phyloP scores from a whole-genome alignment of 2,329 filamentous ascomycete species.

The Aspergillus versicolor region DNA sequence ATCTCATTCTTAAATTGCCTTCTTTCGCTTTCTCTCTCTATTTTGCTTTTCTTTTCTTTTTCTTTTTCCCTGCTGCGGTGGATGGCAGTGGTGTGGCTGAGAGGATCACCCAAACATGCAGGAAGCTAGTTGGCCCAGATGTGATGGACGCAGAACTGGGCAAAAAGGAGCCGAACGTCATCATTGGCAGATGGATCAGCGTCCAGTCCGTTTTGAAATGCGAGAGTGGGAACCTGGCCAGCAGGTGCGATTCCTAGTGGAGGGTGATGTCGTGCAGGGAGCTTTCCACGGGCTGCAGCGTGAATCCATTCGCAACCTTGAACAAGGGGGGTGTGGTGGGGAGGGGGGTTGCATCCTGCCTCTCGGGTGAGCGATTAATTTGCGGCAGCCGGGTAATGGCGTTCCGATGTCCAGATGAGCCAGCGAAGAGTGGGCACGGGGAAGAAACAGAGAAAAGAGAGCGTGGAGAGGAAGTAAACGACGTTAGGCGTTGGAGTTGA shows the following conservation, averaged over 20 bases:
- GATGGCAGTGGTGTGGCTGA: slow-evolving; percentile 21
- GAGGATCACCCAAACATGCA: slow-evolving; percentile 29
- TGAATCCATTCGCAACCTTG: slow-evolving; percentile 23
- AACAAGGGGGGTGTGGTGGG: slow-evolving; percentile 16
- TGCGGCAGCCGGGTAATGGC: neutral
- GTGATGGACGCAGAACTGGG: slow-evolving; percentile 20
- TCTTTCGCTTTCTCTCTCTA: neutral
- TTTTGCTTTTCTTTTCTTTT: no score
- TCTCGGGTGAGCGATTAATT: slow-evolving; percentile 4
- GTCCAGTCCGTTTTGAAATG: slow-evolving; percentile 13
- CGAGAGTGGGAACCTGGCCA: slow-evolving; percentile 9
- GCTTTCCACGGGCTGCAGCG: slow-evolving; percentile 21
- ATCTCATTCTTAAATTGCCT: neutral
- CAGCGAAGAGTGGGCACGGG: neutral
- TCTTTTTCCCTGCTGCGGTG: slow-evolving; percentile 2
- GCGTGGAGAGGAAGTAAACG: neutral
- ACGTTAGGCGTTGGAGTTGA: neutral
- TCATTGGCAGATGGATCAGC: slow-evolving; percentile 16
- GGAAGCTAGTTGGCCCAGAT: slow-evolving; percentile 31
- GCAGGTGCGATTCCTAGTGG: slow-evolving; percentile 13
- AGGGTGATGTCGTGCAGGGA: slow-evolving; percentile 24
- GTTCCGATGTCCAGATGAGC: neutral
- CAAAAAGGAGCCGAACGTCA: slow-evolving; percentile 18
- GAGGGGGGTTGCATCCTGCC: slow-evolving; percentile 18
- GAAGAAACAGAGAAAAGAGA: neutral